Percentiles rank a stretch among this genome's conserved stretches.
phyloP scores from a whole-genome alignment of 2,329 filamentous ascomycete genomes.

The Cryphonectria nitschkei region DNA sequence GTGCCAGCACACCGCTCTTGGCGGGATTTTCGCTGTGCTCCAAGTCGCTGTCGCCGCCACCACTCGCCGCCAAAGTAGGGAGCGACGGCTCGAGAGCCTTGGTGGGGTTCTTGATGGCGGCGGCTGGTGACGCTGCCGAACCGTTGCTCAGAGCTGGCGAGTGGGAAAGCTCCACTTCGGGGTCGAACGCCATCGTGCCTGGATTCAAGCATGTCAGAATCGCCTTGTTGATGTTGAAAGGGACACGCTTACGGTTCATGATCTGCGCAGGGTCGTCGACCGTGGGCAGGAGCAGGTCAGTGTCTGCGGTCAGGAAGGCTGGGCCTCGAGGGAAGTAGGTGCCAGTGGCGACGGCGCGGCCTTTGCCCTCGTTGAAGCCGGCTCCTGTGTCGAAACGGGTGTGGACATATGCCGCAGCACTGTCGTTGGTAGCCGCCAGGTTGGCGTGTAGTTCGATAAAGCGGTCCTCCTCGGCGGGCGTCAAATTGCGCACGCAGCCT shows the following conservation, averaged over 20 bases:
- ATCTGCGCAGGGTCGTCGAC: slow-evolving; percentile 63
- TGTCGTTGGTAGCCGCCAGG: slow-evolving; percentile 53
- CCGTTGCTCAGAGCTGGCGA: slow-evolving; percentile 19
- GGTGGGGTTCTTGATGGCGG: slow-evolving; percentile 21
- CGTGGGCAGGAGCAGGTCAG: slow-evolving; percentile 13
- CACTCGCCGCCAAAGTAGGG: background rate
- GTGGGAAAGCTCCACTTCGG: slow-evolving; percentile 1
- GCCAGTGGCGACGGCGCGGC: slow-evolving; percentile 66
- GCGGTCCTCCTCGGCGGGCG: slow-evolving; percentile 67
- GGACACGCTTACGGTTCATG: slow-evolving; percentile 67
- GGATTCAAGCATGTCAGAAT: slow-evolving; percentile 64
- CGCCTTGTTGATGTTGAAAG: slow-evolving; percentile 72
- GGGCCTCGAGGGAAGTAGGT: slow-evolving; percentile 59
- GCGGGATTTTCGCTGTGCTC: slow-evolving; percentile 15
- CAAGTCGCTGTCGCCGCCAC: slow-evolving; percentile 11
- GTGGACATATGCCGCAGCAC: slow-evolving; percentile 60
- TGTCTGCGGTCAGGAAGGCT: slow-evolving; percentile 42
- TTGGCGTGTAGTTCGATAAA: slow-evolving; percentile 70
- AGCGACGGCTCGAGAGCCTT: slow-evolving; percentile 17
- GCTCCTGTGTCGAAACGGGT: slow-evolving; percentile 58
- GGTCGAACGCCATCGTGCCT: slow-evolving; percentile 49
- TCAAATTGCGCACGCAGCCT: slow-evolving; percentile 74
- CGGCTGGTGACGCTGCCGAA: slow-evolving; percentile 8
- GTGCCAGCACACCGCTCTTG: slow-evolving; percentile 43
- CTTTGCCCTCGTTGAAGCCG: slow-evolving; percentile 66